Evolutionary conservation across 495 filamentous ascomycete genomes (phyloP).

Genomic region (Echria macrotheca): DNA sequence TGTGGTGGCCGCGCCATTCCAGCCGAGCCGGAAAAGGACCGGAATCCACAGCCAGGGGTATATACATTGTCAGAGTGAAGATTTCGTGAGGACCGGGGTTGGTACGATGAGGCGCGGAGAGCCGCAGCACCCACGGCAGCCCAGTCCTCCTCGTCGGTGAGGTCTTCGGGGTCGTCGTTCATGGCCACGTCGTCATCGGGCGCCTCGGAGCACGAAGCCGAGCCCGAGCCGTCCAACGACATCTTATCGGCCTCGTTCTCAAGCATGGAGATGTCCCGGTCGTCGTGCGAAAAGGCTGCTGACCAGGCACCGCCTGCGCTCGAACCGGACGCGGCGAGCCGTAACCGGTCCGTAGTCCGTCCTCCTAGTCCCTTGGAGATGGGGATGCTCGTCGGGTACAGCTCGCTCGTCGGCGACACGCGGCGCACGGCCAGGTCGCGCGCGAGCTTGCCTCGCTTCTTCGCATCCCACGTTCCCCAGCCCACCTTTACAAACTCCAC

Average conservation of each 20-base stretch:
- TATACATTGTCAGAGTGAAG: slow-evolving; percentile 42
- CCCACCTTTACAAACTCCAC: slow-evolving; percentile 94
- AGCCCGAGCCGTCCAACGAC: slow-evolving; percentile 74
- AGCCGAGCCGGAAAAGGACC: slow-evolving; percentile 41
- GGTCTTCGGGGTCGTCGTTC: slow-evolving; percentile 66
- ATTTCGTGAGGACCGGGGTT: slow-evolving; percentile 26
- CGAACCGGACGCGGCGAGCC: slow-evolving; percentile 40
- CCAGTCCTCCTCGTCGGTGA: slow-evolving; percentile 98
- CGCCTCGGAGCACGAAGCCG: slow-evolving; percentile 69
- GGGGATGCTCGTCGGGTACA: slow-evolving; percentile 58
- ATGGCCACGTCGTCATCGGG: slow-evolving; percentile 64
- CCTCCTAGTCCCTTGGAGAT: slow-evolving; percentile 52
- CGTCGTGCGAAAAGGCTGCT: slow-evolving; percentile 66
- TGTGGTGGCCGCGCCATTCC: slow-evolving; percentile 45
- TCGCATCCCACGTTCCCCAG: slow-evolving; percentile 95
- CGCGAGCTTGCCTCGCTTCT: slow-evolving; percentile 58
- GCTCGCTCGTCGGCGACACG: slow-evolving; percentile 43
- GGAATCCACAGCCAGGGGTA: slow-evolving; percentile 35
- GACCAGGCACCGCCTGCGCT: slow-evolving; percentile 48
- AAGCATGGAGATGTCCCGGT: slow-evolving; percentile 65
- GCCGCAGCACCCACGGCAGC: slow-evolving; percentile 82
- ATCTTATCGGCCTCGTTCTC: slow-evolving; percentile 93
- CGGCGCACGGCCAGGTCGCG: slow-evolving; percentile 43
- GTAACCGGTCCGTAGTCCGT: slow-evolving; percentile 44
- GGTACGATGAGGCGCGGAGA: slow-evolving; percentile 66